A percentile compares a stretch with the other conserved stretches of the same genome.
phyloP scores from a whole-genome alignment of 1,139 yeast species.

The Yamadazyma trypodendri region DNA sequence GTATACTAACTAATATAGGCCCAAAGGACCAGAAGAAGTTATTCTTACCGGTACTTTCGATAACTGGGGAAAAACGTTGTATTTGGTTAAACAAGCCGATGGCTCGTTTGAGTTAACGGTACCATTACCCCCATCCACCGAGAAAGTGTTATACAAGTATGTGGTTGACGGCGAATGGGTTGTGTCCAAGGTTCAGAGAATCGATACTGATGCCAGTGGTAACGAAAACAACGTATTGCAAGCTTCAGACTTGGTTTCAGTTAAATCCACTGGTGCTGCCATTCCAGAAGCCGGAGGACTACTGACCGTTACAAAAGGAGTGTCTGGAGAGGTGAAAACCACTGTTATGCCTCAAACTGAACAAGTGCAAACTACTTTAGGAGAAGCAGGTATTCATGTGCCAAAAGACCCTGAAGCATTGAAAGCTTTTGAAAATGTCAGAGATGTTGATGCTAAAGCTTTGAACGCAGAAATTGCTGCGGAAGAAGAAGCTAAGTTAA shows the following conservation, averaged over 20 bases:
- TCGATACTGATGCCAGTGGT: constrained; percentile 50
- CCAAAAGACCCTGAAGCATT: constrained; percentile 41
- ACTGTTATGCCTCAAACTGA: constrained; percentile 60
- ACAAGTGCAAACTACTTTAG: constrained; percentile 46
- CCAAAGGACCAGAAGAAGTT: constrained; percentile 71
- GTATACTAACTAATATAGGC: constrained; percentile 48
- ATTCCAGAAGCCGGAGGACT: constrained; percentile 58
- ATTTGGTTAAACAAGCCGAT: constrained; percentile 56
- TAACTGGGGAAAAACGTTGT: constrained; percentile 63
- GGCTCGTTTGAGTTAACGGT: constrained; percentile 62
- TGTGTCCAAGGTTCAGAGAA: constrained; percentile 44
- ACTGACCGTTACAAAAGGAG: constrained; percentile 20
- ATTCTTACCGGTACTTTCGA: constrained; percentile 77
- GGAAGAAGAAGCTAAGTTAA: constrained; percentile 14
- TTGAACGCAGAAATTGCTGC: constrained; percentile 30
- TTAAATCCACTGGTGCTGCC: constrained; percentile 29
- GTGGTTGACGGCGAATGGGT: constrained; percentile 76
- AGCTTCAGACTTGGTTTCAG: constrained; percentile 35
- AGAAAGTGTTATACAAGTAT: constrained; percentile 59
- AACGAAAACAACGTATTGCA: constrained; percentile 61
- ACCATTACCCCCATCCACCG: constrained; percentile 46
- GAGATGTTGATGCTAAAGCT: constrained; percentile 45
- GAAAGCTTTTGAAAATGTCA: constrained; percentile 36
- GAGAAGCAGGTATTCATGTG: constrained; percentile 58
- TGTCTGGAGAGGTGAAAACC: constrained; percentile 34